Evolutionary conservation across 306 rosid genomes (phyloP).

Genomic region (Cucumis cinereus): DNA sequence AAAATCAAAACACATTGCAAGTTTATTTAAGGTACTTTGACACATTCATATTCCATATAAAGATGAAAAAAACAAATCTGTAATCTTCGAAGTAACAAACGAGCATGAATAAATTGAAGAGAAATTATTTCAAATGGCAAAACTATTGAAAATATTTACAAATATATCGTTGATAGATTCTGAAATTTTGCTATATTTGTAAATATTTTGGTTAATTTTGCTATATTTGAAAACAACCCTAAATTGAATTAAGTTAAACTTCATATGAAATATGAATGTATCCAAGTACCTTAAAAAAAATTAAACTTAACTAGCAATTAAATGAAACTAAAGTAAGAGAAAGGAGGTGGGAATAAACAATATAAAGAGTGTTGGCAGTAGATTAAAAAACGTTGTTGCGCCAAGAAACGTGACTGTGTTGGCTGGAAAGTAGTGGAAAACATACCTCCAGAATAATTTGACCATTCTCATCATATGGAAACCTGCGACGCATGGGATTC

Average conservation of each 20-base stretch:
- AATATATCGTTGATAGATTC: too few species aligned
- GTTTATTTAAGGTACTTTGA: background rate
- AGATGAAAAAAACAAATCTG: background rate
- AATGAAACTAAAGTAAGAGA: background rate
- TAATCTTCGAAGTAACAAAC: background rate
- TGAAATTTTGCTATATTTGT: too few species aligned
- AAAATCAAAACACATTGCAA: background rate
- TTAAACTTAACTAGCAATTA: background rate
- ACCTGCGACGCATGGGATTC: slow-evolving; percentile 79
- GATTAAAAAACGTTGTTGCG: background rate
- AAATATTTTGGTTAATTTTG: too few species aligned
- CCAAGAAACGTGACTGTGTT: background rate
- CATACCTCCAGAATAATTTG: slow-evolving; percentile 82
- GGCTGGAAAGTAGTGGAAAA: background rate
- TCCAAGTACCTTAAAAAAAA: background rate
- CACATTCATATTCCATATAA: background rate
- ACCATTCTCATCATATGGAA: slow-evolving; percentile 80
- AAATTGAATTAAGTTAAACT: too few species aligned
- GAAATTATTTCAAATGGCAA: too few species aligned
- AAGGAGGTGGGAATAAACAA: background rate
- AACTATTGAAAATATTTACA: too few species aligned
- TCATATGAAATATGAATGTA: too few species aligned
- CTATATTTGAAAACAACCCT: too few species aligned
- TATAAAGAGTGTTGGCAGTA: background rate
- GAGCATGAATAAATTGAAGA: background rate